phyloP scores from a whole-genome alignment of 495 filamentous ascomycete genomes.

The Penicillium antarcticum region DNA sequence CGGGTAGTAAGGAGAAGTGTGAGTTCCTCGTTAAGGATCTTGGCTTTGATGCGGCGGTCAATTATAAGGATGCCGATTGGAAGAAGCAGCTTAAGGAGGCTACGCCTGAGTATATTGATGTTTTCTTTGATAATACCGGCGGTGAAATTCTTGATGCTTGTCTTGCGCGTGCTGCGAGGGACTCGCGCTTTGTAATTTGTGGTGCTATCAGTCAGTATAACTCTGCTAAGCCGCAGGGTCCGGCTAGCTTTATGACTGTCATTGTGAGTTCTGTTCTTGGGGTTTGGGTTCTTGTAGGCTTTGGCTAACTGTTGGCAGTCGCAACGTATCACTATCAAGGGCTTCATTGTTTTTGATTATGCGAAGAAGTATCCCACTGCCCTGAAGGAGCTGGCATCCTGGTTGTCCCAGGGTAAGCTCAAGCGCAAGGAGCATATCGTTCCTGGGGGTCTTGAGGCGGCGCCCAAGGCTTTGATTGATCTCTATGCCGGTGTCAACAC shows the following conservation, averaged over 20 bases:
- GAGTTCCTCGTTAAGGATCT: conserved; percentile 46
- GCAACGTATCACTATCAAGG: conserved; percentile 52
- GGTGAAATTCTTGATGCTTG: conserved; percentile 55
- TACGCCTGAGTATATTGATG: conserved; percentile 52
- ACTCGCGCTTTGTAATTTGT: conserved; percentile 51
- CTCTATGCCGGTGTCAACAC: conserved; percentile 52
- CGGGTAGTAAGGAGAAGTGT: conserved; percentile 49
- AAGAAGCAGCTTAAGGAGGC: conserved; percentile 43
- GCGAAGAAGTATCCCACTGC: conserved; percentile 42
- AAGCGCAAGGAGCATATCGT: conserved; percentile 55
- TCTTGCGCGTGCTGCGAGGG: conserved; percentile 41
- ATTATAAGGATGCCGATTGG: conserved; percentile 57
- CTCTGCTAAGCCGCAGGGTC: conserved; percentile 41
- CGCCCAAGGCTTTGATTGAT: conserved; percentile 46
- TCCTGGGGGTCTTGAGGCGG: conserved; percentile 46
- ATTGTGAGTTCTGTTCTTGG: conserved; percentile 36
- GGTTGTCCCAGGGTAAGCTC: conserved; percentile 53
- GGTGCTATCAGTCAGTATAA: conserved; percentile 56
- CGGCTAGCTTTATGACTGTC: conserved; percentile 45
- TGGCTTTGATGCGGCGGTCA: conserved; percentile 50
- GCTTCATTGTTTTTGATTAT: conserved; percentile 56
- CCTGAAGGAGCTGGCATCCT: conserved; percentile 42
- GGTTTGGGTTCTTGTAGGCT: not conserved
- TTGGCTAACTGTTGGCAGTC: conserved; percentile 31
- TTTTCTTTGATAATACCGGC: conserved; percentile 57